Percentiles rank a stretch among this genome's conserved stretches.
Conservation (phyloP, 2,329 filamentous ascomycete genomes). For the Cordyceps cateniannulata region DNA sequence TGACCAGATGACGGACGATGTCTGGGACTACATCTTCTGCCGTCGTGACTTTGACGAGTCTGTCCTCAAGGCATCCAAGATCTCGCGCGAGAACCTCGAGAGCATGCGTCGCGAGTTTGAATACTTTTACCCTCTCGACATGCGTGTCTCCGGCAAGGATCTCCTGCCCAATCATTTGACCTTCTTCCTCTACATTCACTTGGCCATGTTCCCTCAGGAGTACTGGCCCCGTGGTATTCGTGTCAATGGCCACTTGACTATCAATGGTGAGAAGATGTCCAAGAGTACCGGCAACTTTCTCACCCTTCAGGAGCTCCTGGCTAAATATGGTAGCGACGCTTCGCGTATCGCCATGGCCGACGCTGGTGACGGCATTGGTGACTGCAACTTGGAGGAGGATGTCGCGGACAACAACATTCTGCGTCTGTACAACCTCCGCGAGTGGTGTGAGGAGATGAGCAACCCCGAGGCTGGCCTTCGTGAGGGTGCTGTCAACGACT, state of each 20-base stretch:
- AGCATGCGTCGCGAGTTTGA: conserved; percentile 86
- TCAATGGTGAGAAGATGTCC: conserved; percentile 98
- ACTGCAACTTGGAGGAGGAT: conserved; percentile 95
- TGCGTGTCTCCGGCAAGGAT: conserved; percentile 86
- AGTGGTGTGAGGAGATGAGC: conserved; percentile 86
- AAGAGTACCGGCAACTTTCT: conserved; percentile 98
- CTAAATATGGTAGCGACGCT: conserved; percentile 93
- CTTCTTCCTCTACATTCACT: conserved; percentile 90
- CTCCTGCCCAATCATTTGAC: conserved; percentile 90
- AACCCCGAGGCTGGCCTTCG: conserved; percentile 64
- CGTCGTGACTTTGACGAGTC: conserved; percentile 64
- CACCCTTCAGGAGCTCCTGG: conserved; percentile 75
- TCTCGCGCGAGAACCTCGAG: conserved; percentile 66
- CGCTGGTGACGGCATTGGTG: conserved; percentile 86
- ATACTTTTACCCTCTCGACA: conserved; percentile 93
- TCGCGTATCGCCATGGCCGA: conserved; percentile 87
- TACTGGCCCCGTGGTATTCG: conserved; percentile 86
- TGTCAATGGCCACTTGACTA: conserved; percentile 84
- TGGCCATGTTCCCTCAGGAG: conserved; percentile 79
- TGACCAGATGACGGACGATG: conserved; percentile 88
- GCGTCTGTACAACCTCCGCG: conserved; percentile 70
- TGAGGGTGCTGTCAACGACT: conserved; percentile 65
- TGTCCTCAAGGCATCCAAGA: conserved; percentile 58
- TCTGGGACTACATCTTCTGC: conserved; percentile 94
- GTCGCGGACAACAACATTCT: conserved; percentile 90